These are phyloP conservation scores for Pseudopyricularia javanii DNA, from an alignment of 2,329 filamentous ascomycete species.

Conservation along the genomic window DNA sequence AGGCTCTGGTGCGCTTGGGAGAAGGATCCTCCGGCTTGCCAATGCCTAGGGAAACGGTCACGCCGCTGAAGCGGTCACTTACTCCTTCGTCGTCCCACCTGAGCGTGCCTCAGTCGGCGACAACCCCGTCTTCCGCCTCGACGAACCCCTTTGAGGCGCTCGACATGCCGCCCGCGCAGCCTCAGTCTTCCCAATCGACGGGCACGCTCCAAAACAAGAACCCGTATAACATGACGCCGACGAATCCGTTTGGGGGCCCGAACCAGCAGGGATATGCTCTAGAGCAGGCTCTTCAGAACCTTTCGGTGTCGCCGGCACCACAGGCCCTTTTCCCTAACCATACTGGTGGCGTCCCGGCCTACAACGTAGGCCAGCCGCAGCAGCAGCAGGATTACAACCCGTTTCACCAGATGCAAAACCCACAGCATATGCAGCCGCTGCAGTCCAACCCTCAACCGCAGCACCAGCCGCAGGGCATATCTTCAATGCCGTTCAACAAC, in stretches of 20 bases:
- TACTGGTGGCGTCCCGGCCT: slow-evolving; percentile 44
- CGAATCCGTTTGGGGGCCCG: slow-evolving; percentile 58
- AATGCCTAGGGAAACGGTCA: slow-evolving; percentile 24
- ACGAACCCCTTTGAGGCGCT: slow-evolving; percentile 61
- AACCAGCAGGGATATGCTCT: slow-evolving; percentile 31
- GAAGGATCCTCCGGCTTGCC: slow-evolving; percentile 40
- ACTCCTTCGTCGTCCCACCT: slow-evolving; percentile 31
- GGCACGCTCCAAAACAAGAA: slow-evolving; percentile 47
- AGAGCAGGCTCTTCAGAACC: slow-evolving; percentile 60
- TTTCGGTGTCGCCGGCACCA: slow-evolving; percentile 46
- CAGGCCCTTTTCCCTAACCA: slow-evolving; percentile 60
- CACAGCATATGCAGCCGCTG: slow-evolving; percentile 25
- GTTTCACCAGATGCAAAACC: slow-evolving; percentile 1
- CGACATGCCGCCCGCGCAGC: slow-evolving; percentile 42
- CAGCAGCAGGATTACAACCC: slow-evolving; percentile 18
- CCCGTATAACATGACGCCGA: slow-evolving; percentile 35
- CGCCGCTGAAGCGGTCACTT: slow-evolving; percentile 27
- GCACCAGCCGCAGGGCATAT: slow-evolving; percentile 25
- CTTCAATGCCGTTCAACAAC: slow-evolving; percentile 24
- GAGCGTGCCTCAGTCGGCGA: slow-evolving; percentile 10
- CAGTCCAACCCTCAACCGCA: slow-evolving; percentile 30
- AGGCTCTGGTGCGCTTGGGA: slow-evolving; percentile 71
- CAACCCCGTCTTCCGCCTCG: slow-evolving; percentile 24
- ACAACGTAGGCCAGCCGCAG: slow-evolving; percentile 23
- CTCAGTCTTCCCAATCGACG: slow-evolving; percentile 54